These are phyloP conservation scores for Diaporthe destruens DNA, from an alignment of 2,329 filamentous ascomycete genomes.

Conservation along the genomic window DNA sequence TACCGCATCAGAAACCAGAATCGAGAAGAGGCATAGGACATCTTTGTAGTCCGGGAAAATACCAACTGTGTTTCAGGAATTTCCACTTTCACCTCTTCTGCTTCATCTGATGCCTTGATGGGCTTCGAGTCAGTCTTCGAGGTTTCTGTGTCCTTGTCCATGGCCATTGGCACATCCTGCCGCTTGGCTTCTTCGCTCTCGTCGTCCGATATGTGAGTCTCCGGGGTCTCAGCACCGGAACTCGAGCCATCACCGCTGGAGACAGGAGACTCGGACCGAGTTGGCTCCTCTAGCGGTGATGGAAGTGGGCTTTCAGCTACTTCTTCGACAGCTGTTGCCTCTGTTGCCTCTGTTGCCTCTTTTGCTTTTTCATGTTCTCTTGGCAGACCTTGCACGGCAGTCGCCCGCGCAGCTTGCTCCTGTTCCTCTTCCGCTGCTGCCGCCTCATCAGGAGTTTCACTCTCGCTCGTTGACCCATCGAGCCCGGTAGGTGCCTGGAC, in stretches of 20 bases:
- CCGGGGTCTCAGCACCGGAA: constrained; percentile 17
- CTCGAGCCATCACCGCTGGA: constrained; percentile 10
- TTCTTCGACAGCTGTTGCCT: not conserved
- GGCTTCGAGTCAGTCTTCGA: constrained; percentile 29
- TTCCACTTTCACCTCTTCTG: constrained; percentile 32
- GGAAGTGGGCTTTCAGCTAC: constrained; percentile 10
- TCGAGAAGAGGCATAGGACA: constrained; percentile 55
- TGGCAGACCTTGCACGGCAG: not conserved
- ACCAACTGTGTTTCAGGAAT: constrained; percentile 32
- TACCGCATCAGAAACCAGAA: constrained; percentile 55
- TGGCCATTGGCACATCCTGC: not conserved
- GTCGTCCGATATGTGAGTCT: constrained; percentile 13
- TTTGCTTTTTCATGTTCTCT: not conserved
- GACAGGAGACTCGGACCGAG: constrained; percentile 6
- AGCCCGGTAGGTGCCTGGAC: constrained; percentile 27
- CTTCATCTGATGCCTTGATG: constrained; percentile 32
- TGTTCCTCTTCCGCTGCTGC: constrained; percentile 17
- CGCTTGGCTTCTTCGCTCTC: constrained; percentile 12
- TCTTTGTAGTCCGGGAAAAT: constrained; percentile 40
- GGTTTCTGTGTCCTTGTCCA: constrained; percentile 21
- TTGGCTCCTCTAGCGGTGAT: constrained; percentile 8
- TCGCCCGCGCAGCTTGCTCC: constrained; percentile 1
- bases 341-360: not conserved
- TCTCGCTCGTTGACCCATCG: constrained; percentile 8
- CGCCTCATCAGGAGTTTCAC: constrained; percentile 18